Evolutionary conservation across 2,329 filamentous ascomycete genomes (phyloP), one percentile per base, ranked within the genome.

Genomic region (Lecanicillium sp.): DNA sequence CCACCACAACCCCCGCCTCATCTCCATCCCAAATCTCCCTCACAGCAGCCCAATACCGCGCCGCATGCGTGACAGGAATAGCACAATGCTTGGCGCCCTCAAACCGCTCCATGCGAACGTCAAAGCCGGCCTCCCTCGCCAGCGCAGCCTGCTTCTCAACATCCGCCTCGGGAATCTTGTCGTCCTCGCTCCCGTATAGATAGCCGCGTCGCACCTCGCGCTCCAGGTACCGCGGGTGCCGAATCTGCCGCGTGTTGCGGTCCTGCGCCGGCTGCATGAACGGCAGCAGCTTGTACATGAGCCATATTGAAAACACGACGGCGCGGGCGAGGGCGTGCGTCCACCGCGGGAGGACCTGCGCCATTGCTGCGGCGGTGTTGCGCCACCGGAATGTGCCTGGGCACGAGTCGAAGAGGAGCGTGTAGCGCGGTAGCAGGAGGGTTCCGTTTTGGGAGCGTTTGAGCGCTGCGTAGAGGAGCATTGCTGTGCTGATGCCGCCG

Each of bases 1-100:
- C 33, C 14, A 29, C 33, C 25, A 39, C 11, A 15, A 20, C 25
- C 13, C 22, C n/a, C 37, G 28, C 22, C 32, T 35, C 28, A 15
- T 38, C 45, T 33, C 53, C 59, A 27, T 61, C 52, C 72, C 72
- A 78, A 1, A 62, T 60, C 40, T 66, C 59, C 29, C 48, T 60
- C 3, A 76, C 59, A 15, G 62, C 52, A 4, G 45, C 47, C 73
- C 74, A 77, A 48, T 78, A 78, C 39, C 71, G 56, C 33, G 57
- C 51, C 18, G 55, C 53, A 42, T 76, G 66, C 0, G 49, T 48
- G 43, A 65, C 62, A 41, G 63, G 60, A 42, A 74, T 70, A 14
- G 68, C 62, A 17, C 77, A 72, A 51, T 78, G 74, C 17, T 56
- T 55, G 4, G 65, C 71, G 27, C 60, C 58, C 19, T 55, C 52